A percentile compares a stretch with the other conserved stretches of the same genome.
Evolutionary conservation across 192 early-diverging fungal species (phyloP).

Genomic region (Backusella circina): DNA sequence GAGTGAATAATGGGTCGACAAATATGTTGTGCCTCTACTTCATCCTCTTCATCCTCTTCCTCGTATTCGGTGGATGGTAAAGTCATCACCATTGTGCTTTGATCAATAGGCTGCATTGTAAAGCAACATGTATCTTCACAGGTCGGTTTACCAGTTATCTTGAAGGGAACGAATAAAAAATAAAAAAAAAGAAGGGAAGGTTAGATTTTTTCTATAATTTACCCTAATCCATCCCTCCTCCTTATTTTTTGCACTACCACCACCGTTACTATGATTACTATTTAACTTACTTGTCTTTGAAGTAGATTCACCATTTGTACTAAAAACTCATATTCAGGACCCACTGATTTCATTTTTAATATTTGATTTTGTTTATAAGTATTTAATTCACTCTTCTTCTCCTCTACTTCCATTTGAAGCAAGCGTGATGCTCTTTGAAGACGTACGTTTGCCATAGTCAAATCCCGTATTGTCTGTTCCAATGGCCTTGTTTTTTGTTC

Average conservation of each 20-base stretch:
- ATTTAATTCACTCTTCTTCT: conserved; percentile 24
- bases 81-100: conserved; percentile 34
- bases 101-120: conserved; percentile 29
- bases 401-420: conserved; percentile 31
- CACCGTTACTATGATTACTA: neutral
- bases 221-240: neutral
- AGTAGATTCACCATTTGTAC: conserved; percentile 41
- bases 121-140: conserved; percentile 38
- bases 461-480: conserved; percentile 22
- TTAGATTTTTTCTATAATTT: neutral
- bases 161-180: neutral
- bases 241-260: neutral
- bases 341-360: conserved; percentile 27
- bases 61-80: conserved; percentile 27
- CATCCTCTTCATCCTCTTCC: conserved; percentile 19
- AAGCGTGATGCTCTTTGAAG: conserved; percentile 32
- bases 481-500: conserved; percentile 36
- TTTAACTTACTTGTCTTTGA: conserved; percentile 37
- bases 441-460: conserved; percentile 31
- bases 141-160: conserved; percentile 30
- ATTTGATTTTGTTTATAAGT: conserved; percentile 22
- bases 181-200: neutral
- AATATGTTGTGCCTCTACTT: conserved; percentile 36
- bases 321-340: conserved; percentile 40
- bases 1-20: conserved; percentile 39